Evolutionary conservation across 306 rosid species (phyloP), one percentile per base, ranked within the genome.

Genomic region (Canavalia gladiata): DNA sequence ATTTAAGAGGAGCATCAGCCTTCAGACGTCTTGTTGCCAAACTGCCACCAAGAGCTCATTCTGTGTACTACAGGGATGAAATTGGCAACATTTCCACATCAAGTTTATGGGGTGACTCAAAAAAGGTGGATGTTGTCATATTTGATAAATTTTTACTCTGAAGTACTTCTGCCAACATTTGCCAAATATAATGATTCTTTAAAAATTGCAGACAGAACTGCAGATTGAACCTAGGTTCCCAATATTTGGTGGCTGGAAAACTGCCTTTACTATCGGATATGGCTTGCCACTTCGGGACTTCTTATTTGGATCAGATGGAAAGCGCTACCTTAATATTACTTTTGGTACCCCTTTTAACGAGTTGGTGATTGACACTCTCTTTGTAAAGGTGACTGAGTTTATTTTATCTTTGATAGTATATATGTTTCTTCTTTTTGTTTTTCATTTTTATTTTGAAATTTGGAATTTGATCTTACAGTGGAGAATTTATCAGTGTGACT

Each of bases 61-160:
- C 98, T 68, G 91, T 93, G 45, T 96, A 96, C 79, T 96, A 90
- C 81, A 90, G 98, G 84, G 98, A 96, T 85, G 99, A 92, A 78
- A 96, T 93, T 25, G 99, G 99, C 70, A 93, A 96, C 84, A 92
- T 96, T 68, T 96, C 98, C 79, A 96, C 99, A n/a, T 93, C 99
- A 57, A 89, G 85, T 80, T 83, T 96, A 85, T 96, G 98, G 99
- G 88, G 96, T 60, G 98, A 93, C 88, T 90, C 87, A n/a, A 95
- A 83, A 83, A 91, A 91, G 97, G 99, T 93, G 76, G 65, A 3
- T 75, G 11, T 60, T 43, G 46, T 57, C 41, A 58, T 43, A 45
- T 6, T 33, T 56, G 62, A 39, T 49, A 31, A 42, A 6, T 74
- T 62, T 79, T 41, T 57, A 3, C 34, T 49, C 6, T 37, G 43